A percentile compares a stretch with the other conserved stretches of the same genome.
Evolutionary conservation across 1,284 basidiomycete genomes (phyloP).

Genomic region (Calocybe gambosa): DNA sequence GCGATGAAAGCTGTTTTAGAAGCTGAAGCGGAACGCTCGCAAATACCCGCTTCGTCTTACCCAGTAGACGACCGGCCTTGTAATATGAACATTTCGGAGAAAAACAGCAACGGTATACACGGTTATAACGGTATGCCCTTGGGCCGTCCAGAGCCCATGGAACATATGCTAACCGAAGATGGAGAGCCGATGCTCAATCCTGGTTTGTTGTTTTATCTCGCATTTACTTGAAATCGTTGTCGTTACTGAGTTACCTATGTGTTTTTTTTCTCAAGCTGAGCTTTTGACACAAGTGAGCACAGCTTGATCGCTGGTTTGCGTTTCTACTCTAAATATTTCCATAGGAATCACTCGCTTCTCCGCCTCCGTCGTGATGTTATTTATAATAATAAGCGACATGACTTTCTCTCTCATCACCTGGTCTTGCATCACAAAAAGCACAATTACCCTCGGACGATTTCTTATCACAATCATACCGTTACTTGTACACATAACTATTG

Average conservation of each 20-base stretch:
- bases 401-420: slow-evolving; percentile 7
- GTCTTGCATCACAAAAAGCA: slow-evolving; percentile 7
- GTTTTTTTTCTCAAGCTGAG: slow-evolving; percentile 37
- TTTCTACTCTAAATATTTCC: slow-evolving; percentile 4
- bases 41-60: slow-evolving; percentile 11
- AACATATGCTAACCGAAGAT: slow-evolving; percentile 53
- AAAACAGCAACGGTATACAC: slow-evolving; percentile 15
- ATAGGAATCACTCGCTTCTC: slow-evolving; percentile 60
- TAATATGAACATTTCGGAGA: neutral
- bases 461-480: slow-evolving; percentile 2
- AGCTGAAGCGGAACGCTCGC: slow-evolving; percentile 18
- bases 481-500: slow-evolving; percentile 13
- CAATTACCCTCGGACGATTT: neutral
- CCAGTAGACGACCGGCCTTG: slow-evolving; percentile 8
- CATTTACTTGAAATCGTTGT: neutral
- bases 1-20: slow-evolving; percentile 31
- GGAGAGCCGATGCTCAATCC: slow-evolving; percentile 63
- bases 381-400: neutral
- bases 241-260: neutral
- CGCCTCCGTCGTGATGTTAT: slow-evolving; percentile 39
- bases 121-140: slow-evolving; percentile 22
- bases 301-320: neutral
- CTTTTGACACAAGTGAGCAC: slow-evolving; percentile 52
- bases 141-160: slow-evolving; percentile 34
- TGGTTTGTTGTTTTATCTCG: slow-evolving; percentile 30